Evolutionary conservation across 1,284 basidiomycete species (phyloP).

Genomic region (Porodaedalea pini): DNA sequence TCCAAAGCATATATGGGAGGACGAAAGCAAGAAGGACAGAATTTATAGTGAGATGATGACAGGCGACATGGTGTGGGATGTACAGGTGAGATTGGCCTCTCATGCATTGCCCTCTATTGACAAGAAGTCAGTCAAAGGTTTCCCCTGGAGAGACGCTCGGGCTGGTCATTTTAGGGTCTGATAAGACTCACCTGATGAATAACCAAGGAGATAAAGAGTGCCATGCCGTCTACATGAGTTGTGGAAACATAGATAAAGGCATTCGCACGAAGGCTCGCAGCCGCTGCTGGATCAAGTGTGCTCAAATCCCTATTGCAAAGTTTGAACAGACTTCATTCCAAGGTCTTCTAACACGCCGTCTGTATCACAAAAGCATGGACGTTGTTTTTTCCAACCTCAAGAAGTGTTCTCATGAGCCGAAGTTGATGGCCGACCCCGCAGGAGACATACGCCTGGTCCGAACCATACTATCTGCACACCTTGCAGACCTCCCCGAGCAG

Average conservation of each 20-base stretch:
- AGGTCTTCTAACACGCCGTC: neutral
- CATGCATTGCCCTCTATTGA: neutral
- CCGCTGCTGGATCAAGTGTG: neutral
- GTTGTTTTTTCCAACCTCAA: neutral
- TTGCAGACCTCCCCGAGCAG: neutral
- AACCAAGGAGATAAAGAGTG: neutral
- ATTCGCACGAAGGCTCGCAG: neutral
- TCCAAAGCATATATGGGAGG: neutral
- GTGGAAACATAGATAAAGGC: neutral
- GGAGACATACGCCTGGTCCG: neutral
- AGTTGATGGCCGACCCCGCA: neutral
- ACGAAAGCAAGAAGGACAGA: neutral
- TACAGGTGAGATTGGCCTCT: neutral
- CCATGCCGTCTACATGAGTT: neutral
- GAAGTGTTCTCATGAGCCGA: neutral
- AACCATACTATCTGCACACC: neutral
- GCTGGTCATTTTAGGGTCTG: conserved; percentile 1
- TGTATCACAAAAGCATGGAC: neutral
- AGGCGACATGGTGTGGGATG: neutral
- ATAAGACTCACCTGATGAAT: conserved; percentile 1
- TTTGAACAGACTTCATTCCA: neutral
- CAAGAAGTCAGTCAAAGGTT: neutral
- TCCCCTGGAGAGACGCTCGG: neutral
- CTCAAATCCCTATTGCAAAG: neutral
- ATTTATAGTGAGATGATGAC: conserved; percentile 1